Percentiles rank a stretch among this genome's conserved stretches.
phyloP scores from a whole-genome alignment of 2,329 filamentous ascomycete genomes.

The Simplicillium sp. region DNA sequence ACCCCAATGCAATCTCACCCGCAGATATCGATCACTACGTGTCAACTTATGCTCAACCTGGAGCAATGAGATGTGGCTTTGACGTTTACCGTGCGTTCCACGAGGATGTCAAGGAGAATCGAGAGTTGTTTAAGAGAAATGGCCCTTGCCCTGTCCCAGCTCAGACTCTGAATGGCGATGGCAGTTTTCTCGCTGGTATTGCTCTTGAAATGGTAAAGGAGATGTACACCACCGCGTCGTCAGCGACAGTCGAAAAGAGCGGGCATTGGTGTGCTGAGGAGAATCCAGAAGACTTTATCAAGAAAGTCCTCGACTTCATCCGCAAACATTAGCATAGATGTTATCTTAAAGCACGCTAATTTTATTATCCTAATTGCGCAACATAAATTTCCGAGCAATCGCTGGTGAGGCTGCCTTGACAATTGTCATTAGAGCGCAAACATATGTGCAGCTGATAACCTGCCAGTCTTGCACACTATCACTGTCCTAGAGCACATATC shows the following conservation, averaged over 20 bases:
- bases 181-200: conserved; percentile 1
- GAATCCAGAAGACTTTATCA: conserved; percentile 1
- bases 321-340: neutral
- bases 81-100: conserved; percentile 22
- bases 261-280: conserved; percentile 3
- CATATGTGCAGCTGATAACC: too few species aligned
- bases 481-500: too few species aligned
- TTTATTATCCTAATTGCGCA: too few species aligned
- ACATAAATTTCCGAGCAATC: too few species aligned
- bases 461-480: too few species aligned
- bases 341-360: too few species aligned
- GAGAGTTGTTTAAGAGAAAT: conserved; percentile 14
- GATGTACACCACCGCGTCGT: neutral
- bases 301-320: neutral
- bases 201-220: neutral
- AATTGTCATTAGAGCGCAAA: too few species aligned
- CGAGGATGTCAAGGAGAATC: conserved; percentile 20
- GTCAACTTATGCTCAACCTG: conserved; percentile 21
- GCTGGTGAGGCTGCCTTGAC: too few species aligned
- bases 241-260: neutral
- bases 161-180: conserved; percentile 3
- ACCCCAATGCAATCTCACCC: conserved; percentile 22
- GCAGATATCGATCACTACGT: conserved; percentile 29
- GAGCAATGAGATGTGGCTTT: conserved; percentile 21
- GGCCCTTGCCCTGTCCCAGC: conserved; percentile 14